These are phyloP conservation scores for Nigrospora oryzae DNA, from an alignment of 2,329 filamentous ascomycete genomes.

Conservation along the genomic window DNA sequence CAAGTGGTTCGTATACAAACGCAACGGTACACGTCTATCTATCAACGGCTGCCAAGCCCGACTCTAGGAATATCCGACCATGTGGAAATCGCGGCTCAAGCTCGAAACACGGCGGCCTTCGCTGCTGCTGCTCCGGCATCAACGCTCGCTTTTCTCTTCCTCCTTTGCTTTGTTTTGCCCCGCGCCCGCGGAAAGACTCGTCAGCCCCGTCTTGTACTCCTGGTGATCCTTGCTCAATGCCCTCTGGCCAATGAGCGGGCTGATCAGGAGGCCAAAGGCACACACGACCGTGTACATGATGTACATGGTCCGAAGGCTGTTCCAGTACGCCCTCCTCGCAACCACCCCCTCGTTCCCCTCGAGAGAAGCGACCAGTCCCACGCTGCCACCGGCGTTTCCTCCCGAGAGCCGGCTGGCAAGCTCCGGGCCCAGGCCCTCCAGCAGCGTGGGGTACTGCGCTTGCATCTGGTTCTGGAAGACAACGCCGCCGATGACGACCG, in stretches of 20 bases:
- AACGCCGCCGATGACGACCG: conserved; percentile 67
- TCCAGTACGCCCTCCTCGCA: conserved; percentile 34
- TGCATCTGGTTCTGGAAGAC: conserved; percentile 72
- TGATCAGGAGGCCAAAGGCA: conserved; percentile 35
- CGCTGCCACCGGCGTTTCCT: conserved; percentile 40
- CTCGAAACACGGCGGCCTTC: no score
- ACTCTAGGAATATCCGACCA: no score
- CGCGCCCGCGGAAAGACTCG: conserved; percentile 9
- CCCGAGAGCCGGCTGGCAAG: conserved; percentile 38
- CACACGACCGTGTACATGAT: conserved; percentile 46
- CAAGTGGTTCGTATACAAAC: no score
- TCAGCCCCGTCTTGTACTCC: conserved; percentile 50
- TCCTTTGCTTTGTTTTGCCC: no score
- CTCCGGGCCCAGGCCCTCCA: conserved; percentile 37
- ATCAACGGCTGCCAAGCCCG: no score
- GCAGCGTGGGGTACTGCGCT: conserved; percentile 39
- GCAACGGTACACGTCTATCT: no score
- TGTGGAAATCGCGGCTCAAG: no score
- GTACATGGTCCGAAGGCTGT: conserved; percentile 45
- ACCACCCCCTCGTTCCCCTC: conserved; percentile 27
- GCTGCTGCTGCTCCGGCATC: no score
- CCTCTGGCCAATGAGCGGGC: conserved; percentile 37
- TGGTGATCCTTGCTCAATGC: conserved; percentile 46
- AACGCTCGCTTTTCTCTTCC: no score
- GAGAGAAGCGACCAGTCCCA: conserved; percentile 37